A percentile compares a stretch with the other conserved stretches of the same genome.
These are phyloP conservation scores for Fraxinus greggii DNA, from an alignment of 305 asterid genomes.

Conservation along the genomic window DNA sequence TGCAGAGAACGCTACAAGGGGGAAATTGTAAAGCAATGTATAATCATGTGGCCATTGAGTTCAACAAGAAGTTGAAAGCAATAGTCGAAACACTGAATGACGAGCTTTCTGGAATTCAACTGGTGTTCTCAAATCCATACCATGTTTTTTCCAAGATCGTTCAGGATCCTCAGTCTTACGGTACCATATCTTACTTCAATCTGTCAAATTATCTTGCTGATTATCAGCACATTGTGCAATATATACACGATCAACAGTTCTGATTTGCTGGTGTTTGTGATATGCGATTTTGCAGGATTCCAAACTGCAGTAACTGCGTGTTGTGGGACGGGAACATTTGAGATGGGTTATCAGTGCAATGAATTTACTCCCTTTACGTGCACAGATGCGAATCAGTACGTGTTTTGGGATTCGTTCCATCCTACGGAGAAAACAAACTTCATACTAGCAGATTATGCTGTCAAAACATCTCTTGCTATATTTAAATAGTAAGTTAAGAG, in stretches of 20 bases:
- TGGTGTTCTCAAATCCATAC: conserved; percentile 55
- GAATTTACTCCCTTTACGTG: conserved; percentile 57
- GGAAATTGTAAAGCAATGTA: conserved; percentile 46
- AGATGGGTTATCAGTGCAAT: conserved; percentile 61
- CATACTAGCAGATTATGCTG: conserved; percentile 42
- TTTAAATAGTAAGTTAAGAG: conserved; percentile 18
- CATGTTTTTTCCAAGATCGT: conserved; percentile 46
- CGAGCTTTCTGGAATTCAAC: conserved; percentile 51
- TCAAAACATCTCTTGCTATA: conserved; percentile 25
- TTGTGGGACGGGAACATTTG: conserved; percentile 74
- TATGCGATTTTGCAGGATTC: conserved; percentile 42
- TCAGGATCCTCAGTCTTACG: conserved; percentile 48
- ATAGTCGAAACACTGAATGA: conserved; percentile 41
- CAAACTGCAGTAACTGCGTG: conserved; percentile 54
- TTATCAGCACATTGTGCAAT: background rate
- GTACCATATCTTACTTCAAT: conserved; percentile 24
- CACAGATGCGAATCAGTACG: conserved; percentile 58
- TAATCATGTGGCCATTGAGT: conserved; percentile 52
- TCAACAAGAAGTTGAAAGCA: conserved; percentile 46
- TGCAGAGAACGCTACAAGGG: conserved; percentile 58
- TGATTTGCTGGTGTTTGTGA: background rate
- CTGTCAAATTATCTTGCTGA: background rate
- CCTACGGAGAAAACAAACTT: conserved; percentile 65
- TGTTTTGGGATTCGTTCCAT: conserved; percentile 87
- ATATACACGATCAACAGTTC: background rate